Evolutionary conservation across 2,329 filamentous ascomycete species (phyloP), one percentile per base, ranked within the genome.

Genomic region (Colletotrichum shisoi): DNA sequence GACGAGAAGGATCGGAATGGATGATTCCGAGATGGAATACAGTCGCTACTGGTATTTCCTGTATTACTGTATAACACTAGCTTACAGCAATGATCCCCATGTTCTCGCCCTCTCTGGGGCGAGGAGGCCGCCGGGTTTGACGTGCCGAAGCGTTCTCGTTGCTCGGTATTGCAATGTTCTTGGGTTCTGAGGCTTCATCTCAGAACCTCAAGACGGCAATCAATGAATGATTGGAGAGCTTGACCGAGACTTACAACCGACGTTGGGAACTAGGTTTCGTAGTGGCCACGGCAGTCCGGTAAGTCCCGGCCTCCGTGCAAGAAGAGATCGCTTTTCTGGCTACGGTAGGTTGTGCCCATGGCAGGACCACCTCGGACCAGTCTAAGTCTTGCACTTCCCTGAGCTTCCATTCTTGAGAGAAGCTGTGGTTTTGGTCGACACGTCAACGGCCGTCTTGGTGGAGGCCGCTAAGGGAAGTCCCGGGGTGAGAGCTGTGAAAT

Each of bases 41-140:
- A 31, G 65, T 68, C 65, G 49, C 49, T 68, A 64, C 62, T 42
- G 62, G 56, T 56, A 44, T 51, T 62, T 31, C 21, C 46, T 57
- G 44, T 58, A 57, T 19, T 34, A 60, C 49, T 64, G 65, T 68
- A 60, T 27, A 54, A 49, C 40, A 65, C 13, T 42, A 59, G 42
- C 11, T 31, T 46, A 52, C 37, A 45, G 51, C 56, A 68, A 63
- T 24, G 40, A 68, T 34, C 24, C 49, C 45, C 44, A 46, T 34
- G 11, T 65, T 54, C 57, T 44, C 56, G 65, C 56, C 65, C 62
- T 45, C 19, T 13, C 21, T 11, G n/a, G 65, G 62, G 62, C 49
- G 56, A 65, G 56, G 27, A 56, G 56, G 65, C 65, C 62, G 65
- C 65, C 62, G 60, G 61, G 19, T 49, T 56, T 59, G 65, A 68